Evolutionary conservation across 257 asterid species (phyloP).

Genomic region (Solanum tarapatanum): DNA sequence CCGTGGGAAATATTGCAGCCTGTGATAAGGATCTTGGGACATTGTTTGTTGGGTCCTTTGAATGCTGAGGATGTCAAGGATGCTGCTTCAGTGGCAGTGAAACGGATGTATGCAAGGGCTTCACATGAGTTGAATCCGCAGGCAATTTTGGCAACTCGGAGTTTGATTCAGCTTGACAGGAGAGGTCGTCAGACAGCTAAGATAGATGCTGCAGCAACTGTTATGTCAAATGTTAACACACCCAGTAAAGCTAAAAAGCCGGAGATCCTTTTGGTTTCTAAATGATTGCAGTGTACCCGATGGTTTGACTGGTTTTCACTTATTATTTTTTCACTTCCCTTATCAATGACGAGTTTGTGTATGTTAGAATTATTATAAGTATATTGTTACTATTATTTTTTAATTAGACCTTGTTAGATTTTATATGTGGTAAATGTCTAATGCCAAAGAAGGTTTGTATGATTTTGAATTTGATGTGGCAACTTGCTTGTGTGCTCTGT

Average conservation of each 20-base stretch:
- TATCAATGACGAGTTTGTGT: background rate
- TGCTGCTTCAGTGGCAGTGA: constrained; percentile 66
- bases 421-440: background rate
- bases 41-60: constrained; percentile 87
- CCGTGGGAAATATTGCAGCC: constrained; percentile 96
- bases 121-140: constrained; percentile 83
- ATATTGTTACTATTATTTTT: background rate
- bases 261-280: constrained; percentile 85
- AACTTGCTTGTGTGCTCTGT: background rate
- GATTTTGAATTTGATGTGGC: background rate
- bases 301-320: constrained; percentile 1
- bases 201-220: constrained; percentile 28
- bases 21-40: constrained; percentile 74
- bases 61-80: constrained; percentile 62
- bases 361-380: background rate
- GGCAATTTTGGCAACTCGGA: constrained; percentile 83
- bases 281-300: constrained; percentile 18
- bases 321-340: background rate
- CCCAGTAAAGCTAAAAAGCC: constrained; percentile 97
- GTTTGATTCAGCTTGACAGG: constrained; percentile 77
- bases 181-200: constrained; percentile 60
- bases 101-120: constrained; percentile 81
- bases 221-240: constrained; percentile 64
- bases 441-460: background rate
- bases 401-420: background rate